Evolutionary conservation across 2,329 filamentous ascomycete genomes (phyloP).

Genomic region (Ophiocordyceps robertsii): DNA sequence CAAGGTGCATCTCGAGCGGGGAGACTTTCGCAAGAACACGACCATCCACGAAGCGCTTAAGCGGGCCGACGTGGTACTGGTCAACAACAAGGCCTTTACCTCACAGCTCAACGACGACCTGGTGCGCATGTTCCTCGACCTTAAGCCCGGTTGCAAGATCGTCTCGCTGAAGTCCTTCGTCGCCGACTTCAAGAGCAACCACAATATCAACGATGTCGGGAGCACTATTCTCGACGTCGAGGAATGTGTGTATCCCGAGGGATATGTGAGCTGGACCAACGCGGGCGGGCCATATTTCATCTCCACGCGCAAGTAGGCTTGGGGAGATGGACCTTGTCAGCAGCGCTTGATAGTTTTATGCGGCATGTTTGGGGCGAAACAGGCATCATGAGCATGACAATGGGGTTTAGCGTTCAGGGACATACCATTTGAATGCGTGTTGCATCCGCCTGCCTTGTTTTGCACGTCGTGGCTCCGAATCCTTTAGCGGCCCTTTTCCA

Average conservation of each 20-base stretch:
- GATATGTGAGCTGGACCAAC: slow-evolving; percentile 86
- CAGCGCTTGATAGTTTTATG: slow-evolving; percentile 5
- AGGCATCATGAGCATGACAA: slow-evolving; percentile 3
- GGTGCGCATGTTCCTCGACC: slow-evolving; percentile 79
- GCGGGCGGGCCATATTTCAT: slow-evolving; percentile 78
- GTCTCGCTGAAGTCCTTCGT: slow-evolving; percentile 90
- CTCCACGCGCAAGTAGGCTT: slow-evolving; percentile 56
- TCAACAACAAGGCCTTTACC: slow-evolving; percentile 96
- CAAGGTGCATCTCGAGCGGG: slow-evolving; percentile 63
- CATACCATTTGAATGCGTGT: slow-evolving; percentile 14
- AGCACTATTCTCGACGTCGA: slow-evolving; percentile 71
- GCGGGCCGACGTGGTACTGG: slow-evolving; percentile 85
- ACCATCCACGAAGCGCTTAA: slow-evolving; percentile 61
- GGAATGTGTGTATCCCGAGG: slow-evolving; percentile 44
- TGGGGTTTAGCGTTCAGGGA: slow-evolving; percentile 14
- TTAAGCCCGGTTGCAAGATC: slow-evolving; percentile 82
- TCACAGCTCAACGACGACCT: slow-evolving; percentile 74
- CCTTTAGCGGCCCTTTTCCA: slow-evolving; percentile 11
- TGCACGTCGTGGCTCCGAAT: not conserved
- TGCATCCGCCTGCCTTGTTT: not conserved
- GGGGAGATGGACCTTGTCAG: slow-evolving; percentile 15
- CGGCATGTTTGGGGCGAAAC: slow-evolving; percentile 6
- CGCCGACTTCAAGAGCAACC: slow-evolving; percentile 59
- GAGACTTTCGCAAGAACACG: slow-evolving; percentile 67
- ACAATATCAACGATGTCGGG: slow-evolving; percentile 67